phyloP scores from a whole-genome alignment of 495 filamentous ascomycete species.

The Xylona heveae region DNA sequence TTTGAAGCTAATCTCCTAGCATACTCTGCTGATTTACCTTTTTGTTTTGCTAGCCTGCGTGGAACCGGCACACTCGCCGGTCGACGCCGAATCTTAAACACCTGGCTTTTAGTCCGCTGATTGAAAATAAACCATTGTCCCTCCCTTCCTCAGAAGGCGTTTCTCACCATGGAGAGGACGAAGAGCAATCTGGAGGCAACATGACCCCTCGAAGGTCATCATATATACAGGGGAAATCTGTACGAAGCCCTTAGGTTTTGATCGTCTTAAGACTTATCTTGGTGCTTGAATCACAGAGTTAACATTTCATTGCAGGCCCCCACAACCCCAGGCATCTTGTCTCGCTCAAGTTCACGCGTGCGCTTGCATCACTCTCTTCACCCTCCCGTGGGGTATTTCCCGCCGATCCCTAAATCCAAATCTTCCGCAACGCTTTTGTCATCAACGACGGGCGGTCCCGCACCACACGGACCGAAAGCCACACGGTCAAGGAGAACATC shows the following conservation, averaged over 20 bases:
- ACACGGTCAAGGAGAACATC: not conserved
- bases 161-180: too few relatives aligned
- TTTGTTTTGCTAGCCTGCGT: too few relatives aligned
- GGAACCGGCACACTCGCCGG: too few relatives aligned
- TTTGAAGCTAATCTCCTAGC: too few relatives aligned
- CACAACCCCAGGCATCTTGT: conserved; percentile 4
- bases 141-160: too few relatives aligned
- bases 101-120: too few relatives aligned
- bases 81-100: too few relatives aligned
- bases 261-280: not conserved
- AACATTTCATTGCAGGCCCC: conserved; percentile 3
- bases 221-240: conserved; percentile 5
- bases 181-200: too few relatives aligned
- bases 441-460: not conserved
- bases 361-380: not conserved
- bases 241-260: not conserved
- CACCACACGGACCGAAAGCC: not conserved
- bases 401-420: conserved; percentile 4
- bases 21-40: too few relatives aligned
- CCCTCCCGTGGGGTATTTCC: not conserved
- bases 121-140: too few relatives aligned
- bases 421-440: conserved; percentile 5
- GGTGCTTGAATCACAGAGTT: not conserved
- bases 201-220: conserved; percentile 3
- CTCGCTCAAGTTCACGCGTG: not conserved